Evolutionary conservation across 768 basidiomycete species (phyloP).

Genomic region (Psilocybe azurescens): DNA sequence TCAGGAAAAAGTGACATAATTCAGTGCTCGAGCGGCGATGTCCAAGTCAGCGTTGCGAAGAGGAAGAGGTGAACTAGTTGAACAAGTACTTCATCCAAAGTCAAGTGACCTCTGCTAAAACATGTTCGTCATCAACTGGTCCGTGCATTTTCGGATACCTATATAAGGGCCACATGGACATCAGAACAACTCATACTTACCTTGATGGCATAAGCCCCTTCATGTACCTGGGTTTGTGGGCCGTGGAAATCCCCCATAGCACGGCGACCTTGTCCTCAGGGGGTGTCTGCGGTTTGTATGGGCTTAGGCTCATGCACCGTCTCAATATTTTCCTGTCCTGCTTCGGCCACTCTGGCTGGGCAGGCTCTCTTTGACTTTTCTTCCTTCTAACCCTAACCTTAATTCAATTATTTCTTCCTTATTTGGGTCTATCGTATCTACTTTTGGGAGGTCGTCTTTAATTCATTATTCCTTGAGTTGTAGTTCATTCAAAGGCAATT

Average conservation of each 20-base stretch:
- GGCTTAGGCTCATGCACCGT: constrained; percentile 80
- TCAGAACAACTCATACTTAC: constrained; percentile 54
- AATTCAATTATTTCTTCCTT: constrained; percentile 10
- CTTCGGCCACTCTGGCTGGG: constrained; percentile 69
- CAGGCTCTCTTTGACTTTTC: constrained; percentile 43
- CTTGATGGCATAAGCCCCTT: constrained; percentile 68
- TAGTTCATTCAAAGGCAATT: neutral
- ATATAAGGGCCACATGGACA: constrained; percentile 24
- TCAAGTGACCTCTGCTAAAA: constrained; percentile 1
- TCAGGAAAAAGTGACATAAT: no score
- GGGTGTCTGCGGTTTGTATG: constrained; percentile 65
- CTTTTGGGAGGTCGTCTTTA: neutral
- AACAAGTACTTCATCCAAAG: neutral
- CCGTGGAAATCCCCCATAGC: constrained; percentile 64
- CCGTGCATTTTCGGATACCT: constrained; percentile 28
- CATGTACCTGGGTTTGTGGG: constrained; percentile 62
- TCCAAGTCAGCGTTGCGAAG: neutral
- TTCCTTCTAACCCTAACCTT: constrained; percentile 51
- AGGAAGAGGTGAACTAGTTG: neutral
- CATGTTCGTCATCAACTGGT: constrained; percentile 24
- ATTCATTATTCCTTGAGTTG: neutral
- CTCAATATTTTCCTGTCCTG: constrained; percentile 81
- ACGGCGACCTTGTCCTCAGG: constrained; percentile 78
- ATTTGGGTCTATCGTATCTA: constrained; percentile 4
- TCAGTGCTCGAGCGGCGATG: no score